Evolutionary conservation across 495 filamentous ascomycete species (phyloP).

Genomic region (Trichoderma orchidacearum): DNA sequence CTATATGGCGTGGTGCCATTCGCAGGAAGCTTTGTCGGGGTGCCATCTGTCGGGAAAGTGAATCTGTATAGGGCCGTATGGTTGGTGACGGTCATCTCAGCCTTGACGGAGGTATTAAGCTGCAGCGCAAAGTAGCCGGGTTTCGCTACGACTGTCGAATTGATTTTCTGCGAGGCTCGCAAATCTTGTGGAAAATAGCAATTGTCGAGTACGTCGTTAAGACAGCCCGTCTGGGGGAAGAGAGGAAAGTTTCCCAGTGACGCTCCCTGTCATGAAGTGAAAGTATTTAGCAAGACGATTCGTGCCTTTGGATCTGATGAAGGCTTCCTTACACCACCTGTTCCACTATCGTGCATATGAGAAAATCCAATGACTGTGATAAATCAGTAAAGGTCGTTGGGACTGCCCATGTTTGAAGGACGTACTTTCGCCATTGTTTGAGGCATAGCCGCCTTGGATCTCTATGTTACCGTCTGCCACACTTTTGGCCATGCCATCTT

Average conservation of each 20-base stretch:
- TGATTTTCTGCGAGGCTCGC: constrained; percentile 32
- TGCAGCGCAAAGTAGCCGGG: constrained; percentile 59
- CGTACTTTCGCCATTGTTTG: neutral
- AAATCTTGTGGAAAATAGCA: constrained; percentile 42
- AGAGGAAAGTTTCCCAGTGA: constrained; percentile 67
- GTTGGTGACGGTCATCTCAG: constrained; percentile 58
- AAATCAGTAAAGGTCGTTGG: neutral
- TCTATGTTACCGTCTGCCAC: constrained; percentile 50
- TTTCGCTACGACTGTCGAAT: constrained; percentile 37
- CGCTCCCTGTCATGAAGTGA: constrained; percentile 25
- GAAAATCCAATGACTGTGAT: constrained; percentile 31
- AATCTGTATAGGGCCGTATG: constrained; percentile 59
- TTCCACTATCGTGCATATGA: constrained; percentile 57
- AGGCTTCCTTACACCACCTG: constrained; percentile 41
- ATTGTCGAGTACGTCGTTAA: constrained; percentile 43
- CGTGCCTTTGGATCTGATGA: too few species aligned
- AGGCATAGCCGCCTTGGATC: constrained; percentile 51
- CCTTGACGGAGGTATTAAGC: constrained; percentile 43
- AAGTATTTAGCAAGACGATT: constrained; percentile 10
- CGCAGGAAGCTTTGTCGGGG: constrained; percentile 4
- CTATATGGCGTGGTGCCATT: neutral
- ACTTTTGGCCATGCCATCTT: constrained; percentile 46
- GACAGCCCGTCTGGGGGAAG: constrained; percentile 54
- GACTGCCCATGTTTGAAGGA: too few species aligned
- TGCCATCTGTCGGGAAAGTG: constrained; percentile 32